These are phyloP conservation scores for Sarcocystis neurona DNA, from an alignment of 169 alveolate species.

Conservation along the genomic window DNA sequence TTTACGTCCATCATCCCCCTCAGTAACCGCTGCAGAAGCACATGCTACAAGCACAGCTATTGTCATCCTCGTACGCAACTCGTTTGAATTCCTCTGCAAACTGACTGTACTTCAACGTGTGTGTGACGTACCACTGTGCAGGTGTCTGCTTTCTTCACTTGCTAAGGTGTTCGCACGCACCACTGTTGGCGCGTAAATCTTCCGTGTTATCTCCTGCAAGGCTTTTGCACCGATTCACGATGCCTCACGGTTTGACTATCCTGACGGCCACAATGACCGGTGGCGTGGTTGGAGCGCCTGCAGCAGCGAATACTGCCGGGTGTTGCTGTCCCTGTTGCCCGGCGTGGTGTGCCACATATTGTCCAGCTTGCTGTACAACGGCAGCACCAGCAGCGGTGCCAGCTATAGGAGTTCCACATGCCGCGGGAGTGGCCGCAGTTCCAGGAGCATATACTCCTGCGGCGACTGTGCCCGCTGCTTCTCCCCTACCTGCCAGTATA, in stretches of 20 bases:
- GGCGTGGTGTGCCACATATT: no score
- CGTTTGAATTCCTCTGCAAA: no score
- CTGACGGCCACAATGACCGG: slow-evolving; percentile 56
- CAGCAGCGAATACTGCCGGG: slow-evolving; percentile 24
- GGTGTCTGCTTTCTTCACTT: no score
- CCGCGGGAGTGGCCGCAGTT: background rate
- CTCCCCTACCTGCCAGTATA: no score
- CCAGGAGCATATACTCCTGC: slow-evolving; percentile 6
- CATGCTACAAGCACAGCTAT: no score
- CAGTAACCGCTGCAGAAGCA: no score
- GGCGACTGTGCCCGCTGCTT: slow-evolving; percentile 30
- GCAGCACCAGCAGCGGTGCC: slow-evolving; percentile 40
- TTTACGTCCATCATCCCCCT: no score
- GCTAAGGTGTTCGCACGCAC: no score
- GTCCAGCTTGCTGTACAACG: slow-evolving; percentile 34
- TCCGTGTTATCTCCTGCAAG: background rate
- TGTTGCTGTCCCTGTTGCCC: slow-evolving; percentile 23
- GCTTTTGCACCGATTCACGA: background rate
- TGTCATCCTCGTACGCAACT: no score
- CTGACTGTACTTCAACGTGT: no score
- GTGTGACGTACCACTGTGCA: no score
- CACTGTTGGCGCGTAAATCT: no score
- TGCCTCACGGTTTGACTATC: slow-evolving; percentile 47
- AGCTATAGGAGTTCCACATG: slow-evolving; percentile 14
- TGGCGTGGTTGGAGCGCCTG: slow-evolving; percentile 41